These are phyloP conservation scores for Coemansia sp. DNA, from an alignment of 192 early-diverging fungal species.

Conservation along the genomic window DNA sequence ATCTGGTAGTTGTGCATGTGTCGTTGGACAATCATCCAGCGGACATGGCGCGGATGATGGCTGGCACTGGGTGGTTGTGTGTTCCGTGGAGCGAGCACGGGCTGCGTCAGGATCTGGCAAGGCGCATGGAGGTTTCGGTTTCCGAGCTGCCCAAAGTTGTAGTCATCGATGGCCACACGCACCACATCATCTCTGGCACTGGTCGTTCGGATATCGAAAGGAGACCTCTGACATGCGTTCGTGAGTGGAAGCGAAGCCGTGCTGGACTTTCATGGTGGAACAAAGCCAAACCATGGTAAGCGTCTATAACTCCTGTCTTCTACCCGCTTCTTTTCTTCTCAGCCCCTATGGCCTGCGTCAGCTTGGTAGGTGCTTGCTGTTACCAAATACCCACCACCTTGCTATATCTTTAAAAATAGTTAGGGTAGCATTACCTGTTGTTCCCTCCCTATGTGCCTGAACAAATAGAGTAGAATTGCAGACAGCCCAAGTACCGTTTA, in stretches of 20 bases:
- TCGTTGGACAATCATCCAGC: conserved; percentile 48
- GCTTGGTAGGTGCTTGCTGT: conserved; percentile 3
- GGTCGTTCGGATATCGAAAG: conserved; percentile 30
- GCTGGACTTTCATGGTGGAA: conserved; percentile 45
- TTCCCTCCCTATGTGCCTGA: neutral
- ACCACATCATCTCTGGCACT: conserved; percentile 31
- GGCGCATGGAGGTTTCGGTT: conserved; percentile 35
- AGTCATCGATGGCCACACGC: conserved; percentile 39
- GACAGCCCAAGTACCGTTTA: neutral
- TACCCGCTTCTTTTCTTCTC: neutral
- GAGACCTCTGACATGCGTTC: conserved; percentile 47
- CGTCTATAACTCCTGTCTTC: neutral
- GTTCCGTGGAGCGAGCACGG: conserved; percentile 45
- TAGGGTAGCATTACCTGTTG: neutral
- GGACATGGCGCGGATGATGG: conserved; percentile 46
- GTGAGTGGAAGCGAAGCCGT: conserved; percentile 43
- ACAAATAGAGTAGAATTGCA: no score
- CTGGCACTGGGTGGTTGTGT: conserved; percentile 43
- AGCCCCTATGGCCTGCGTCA: neutral
- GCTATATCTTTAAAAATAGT: neutral
- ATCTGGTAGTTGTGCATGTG: conserved; percentile 40
- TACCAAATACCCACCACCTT: neutral
- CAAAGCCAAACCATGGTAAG: conserved; percentile 48
- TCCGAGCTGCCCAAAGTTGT: conserved; percentile 38
- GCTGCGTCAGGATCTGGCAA: conserved; percentile 35